Conservation (phyloP, 164 flowering plant species). For the Sedum album region DNA sequence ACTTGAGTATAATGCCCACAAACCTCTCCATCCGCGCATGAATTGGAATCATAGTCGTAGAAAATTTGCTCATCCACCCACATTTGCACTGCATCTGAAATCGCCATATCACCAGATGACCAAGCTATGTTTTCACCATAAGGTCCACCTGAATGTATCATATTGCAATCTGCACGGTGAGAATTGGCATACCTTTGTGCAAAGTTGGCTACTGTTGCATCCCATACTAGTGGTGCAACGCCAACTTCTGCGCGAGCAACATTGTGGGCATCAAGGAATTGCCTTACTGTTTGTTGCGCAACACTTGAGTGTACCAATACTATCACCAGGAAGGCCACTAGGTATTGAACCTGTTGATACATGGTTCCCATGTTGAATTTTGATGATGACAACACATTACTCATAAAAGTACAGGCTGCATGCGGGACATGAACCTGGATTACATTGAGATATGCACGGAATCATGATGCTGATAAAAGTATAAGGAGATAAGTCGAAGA, state of each 20-base stretch:
- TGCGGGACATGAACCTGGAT: too few species aligned
- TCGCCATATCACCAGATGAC: constrained; percentile 13
- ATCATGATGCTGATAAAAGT: too few species aligned
- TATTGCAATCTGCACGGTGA: constrained; percentile 12
- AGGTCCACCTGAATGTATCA: constrained; percentile 20
- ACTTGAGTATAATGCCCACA: constrained; percentile 27
- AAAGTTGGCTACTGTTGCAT: constrained; percentile 13
- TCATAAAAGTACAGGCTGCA: too few species aligned
- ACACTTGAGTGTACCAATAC: neutral
- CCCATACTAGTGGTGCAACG: constrained; percentile 13
- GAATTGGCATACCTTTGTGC: constrained; percentile 18
- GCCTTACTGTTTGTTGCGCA: neutral
- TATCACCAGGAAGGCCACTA: neutral
- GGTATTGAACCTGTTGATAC: too few species aligned
- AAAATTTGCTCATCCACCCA: constrained; percentile 25
- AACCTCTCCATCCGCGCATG: constrained; percentile 9
- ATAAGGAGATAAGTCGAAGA: too few species aligned
- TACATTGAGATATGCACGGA: too few species aligned
- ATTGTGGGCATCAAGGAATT: constrained; percentile 19
- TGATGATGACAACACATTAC: too few species aligned
- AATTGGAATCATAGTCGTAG: constrained; percentile 18
- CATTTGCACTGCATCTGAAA: constrained; percentile 18
- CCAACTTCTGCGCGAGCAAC: constrained; percentile 14
- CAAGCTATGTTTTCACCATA: constrained; percentile 28
- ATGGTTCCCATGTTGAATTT: too few species aligned